Base-by-base conservation (phyloP, 164 flowering plant species). In the Chimonanthus salicifolius region DNA sequence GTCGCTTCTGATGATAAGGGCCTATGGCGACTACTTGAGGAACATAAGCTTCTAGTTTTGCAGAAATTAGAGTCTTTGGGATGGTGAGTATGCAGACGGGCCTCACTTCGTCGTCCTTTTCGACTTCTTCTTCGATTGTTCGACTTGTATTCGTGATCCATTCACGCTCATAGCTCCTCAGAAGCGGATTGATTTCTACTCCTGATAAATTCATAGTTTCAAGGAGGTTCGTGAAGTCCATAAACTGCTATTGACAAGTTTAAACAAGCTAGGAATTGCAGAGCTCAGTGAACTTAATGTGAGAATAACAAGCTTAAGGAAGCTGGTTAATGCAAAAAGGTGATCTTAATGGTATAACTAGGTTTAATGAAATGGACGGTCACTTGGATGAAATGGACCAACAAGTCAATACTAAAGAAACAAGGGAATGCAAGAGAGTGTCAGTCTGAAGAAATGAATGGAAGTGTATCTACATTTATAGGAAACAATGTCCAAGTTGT, bases 31-130 rank as follows among this genome's bases (percentile, higher is more conserved):
- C 66, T 15, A 49, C 46, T 11, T 71, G 72, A 33, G 72, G 72
- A 16, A 16, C 58, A 46, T 20, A 71, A 33, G 72, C 72, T 2
- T 71, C 72, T 33, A n/a, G 64, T 21, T 71, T 71, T 10, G 15
- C 51, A 21, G 5, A 1, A 8, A 58, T 47, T 8, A 71, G 72
- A 6, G 60, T 13, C n/a, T 50, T 43, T 9, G 72, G 65, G 7
- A 71, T 64, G n/a, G 13, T 43, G 13, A 71, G 58, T 15, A 71
- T 71, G 64, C 43, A 7, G 48, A 58, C 49, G 3, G 69, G 69
- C 2, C 5, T n/a, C 5, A 13, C 16, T 15, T 71, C 8, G 49
- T 10, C 60, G 4, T 44, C 47, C 2, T 33, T 16, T 54, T 54
- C 60, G 16, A 11, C 16, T n/a, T 71, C 72, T 43, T 63, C 45